Evolutionary conservation across 2,329 filamentous ascomycete species (phyloP).

Genomic region (Sporothrix brunneoviolacea): DNA sequence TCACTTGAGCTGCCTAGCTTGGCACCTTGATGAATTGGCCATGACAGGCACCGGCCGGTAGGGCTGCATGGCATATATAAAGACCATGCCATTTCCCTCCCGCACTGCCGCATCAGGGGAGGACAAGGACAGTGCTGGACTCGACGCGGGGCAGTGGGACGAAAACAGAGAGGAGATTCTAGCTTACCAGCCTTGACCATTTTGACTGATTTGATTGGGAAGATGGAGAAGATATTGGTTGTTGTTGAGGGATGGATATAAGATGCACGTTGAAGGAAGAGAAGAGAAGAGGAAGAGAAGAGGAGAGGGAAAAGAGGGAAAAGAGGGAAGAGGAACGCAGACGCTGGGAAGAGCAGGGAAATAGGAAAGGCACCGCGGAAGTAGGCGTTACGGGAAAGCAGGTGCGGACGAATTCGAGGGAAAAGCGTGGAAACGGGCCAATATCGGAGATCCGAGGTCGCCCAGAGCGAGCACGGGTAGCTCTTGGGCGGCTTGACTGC

Average conservation of each 20-base stretch:
- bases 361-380: constrained; percentile 7
- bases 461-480: background rate
- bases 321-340: constrained; percentile 2
- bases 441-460: constrained; percentile 17
- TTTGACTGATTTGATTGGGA: constrained; percentile 59
- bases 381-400: constrained; percentile 4
- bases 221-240: background rate
- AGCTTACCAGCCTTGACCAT: constrained; percentile 96
- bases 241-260: background rate
- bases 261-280: background rate
- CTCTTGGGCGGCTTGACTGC: too few relatives aligned
- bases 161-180: too few relatives aligned
- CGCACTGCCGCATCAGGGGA: too few relatives aligned
- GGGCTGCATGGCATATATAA: constrained; percentile 1
- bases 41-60: background rate
- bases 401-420: background rate
- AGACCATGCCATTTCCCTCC: too few relatives aligned
- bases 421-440: constrained; percentile 8
- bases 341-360: constrained; percentile 1
- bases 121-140: too few relatives aligned
- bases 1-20: constrained; percentile 9
- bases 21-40: background rate
- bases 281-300: background rate
- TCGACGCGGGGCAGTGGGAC: too few relatives aligned
- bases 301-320: background rate